These are phyloP conservation scores for Hordeum pubiflorum DNA, from an alignment of 202 grass and related monocot genomes.

Conservation along the genomic window DNA sequence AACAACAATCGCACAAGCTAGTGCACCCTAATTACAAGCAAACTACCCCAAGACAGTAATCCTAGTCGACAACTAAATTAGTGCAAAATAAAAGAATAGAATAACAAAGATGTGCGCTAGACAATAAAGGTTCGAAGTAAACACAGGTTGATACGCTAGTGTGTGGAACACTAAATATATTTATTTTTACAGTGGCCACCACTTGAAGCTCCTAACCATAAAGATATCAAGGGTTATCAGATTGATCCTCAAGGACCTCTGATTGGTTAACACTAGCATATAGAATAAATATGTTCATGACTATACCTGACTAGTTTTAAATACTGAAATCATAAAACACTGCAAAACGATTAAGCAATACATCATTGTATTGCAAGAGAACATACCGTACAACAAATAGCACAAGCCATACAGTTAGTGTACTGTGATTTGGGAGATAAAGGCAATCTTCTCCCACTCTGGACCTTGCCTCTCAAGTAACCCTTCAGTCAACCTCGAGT, in stretches of 20 bases:
- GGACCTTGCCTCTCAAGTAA: constrained; percentile 15
- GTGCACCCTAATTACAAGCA: neutral
- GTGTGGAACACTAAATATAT: neutral
- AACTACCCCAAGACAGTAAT: neutral
- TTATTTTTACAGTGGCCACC: neutral
- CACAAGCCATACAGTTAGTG: neutral
- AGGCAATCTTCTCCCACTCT: constrained; percentile 25
- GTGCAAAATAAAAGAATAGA: neutral
- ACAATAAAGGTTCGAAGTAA: too few species aligned
- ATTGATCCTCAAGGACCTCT: neutral
- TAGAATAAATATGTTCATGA: neutral
- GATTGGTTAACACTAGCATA: neutral
- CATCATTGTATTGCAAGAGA: neutral
- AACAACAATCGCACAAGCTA: neutral
- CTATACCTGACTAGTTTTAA: neutral
- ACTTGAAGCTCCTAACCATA: neutral
- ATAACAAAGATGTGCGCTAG: neutral
- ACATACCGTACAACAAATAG: neutral
- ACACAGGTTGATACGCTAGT: neutral
- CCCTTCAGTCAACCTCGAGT: constrained; percentile 15
- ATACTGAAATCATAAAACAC: neutral
- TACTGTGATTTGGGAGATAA: constrained; percentile 7
- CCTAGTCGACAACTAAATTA: neutral
- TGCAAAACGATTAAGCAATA: neutral
- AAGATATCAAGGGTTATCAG: neutral